phyloP scores from a whole-genome alignment of 495 filamentous ascomycete genomes.

The Penicillium malachiteum region DNA sequence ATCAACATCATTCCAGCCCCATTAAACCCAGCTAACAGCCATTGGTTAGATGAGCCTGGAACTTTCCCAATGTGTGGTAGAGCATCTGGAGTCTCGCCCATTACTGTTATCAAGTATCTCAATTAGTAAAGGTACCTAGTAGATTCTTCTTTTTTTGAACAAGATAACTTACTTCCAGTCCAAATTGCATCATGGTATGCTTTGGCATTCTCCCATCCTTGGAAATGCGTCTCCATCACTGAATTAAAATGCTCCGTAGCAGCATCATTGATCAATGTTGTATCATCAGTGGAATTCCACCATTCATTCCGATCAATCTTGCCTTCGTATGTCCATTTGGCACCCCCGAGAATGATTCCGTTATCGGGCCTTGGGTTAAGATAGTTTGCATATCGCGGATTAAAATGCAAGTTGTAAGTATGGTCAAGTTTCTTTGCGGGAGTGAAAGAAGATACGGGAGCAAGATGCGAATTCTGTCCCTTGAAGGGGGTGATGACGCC shows the following conservation, averaged over 20 bases:
- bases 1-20: constrained; percentile 2
- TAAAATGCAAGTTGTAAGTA: constrained; percentile 3
- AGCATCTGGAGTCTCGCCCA: neutral
- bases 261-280: neutral
- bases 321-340: neutral
- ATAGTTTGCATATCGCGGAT: constrained; percentile 1
- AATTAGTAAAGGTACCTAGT: neutral
- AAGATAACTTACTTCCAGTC: constrained; percentile 6
- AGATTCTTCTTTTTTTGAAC: neutral
- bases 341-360: constrained; percentile 4
- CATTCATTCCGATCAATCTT: neutral
- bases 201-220: constrained; percentile 4
- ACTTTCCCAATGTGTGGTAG: constrained; percentile 4
- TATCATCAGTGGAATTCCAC: constrained; percentile 2
- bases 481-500: neutral
- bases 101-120: neutral
- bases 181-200: constrained; percentile 3
- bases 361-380: constrained; percentile 3
- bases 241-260: neutral
- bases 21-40: constrained; percentile 6
- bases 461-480: neutral
- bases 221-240: neutral
- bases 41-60: neutral
- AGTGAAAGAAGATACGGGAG: neutral
- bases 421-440: neutral